A percentile compares a stretch with the other conserved stretches of the same genome.
Evolutionary conservation across 345 rosid genomes (phyloP).

Genomic region (Populus deltoides): DNA sequence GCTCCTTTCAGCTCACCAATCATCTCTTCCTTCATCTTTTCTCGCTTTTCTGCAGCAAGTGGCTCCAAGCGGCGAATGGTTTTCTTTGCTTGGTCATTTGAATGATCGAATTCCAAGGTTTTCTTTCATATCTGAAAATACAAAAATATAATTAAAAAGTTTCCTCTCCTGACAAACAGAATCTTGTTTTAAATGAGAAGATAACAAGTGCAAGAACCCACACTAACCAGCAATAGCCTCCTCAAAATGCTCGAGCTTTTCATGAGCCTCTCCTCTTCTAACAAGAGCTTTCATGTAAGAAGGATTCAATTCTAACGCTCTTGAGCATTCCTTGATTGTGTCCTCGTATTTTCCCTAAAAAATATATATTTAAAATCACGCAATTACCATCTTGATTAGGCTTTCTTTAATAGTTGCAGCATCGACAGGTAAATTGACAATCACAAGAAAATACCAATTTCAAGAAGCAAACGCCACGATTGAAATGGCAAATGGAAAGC

Average conservation of each 20-base stretch:
- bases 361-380: neutral
- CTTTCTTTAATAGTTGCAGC: neutral
- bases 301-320: constrained; percentile 77
- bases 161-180: neutral
- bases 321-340: constrained; percentile 78
- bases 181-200: neutral
- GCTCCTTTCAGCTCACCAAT: constrained; percentile 48
- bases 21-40: constrained; percentile 99
- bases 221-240: constrained; percentile 77
- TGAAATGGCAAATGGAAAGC: constrained; percentile 75
- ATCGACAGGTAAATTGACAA: neutral
- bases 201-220: neutral
- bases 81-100: constrained; percentile 70
- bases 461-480: constrained; percentile 71
- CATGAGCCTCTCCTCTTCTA: constrained; percentile 86
- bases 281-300: constrained; percentile 64
- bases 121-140: constrained; percentile 69
- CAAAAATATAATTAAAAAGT: neutral
- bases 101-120: constrained; percentile 76
- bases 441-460: constrained; percentile 50
- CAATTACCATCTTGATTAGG: neutral
- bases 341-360: constrained; percentile 70
- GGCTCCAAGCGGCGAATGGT: constrained; percentile 71
- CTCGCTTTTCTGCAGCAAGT: constrained; percentile 82
- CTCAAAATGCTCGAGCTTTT: constrained; percentile 84